phyloP scores from a whole-genome alignment of 306 rosid species.

The Bauhinia variegata region DNA sequence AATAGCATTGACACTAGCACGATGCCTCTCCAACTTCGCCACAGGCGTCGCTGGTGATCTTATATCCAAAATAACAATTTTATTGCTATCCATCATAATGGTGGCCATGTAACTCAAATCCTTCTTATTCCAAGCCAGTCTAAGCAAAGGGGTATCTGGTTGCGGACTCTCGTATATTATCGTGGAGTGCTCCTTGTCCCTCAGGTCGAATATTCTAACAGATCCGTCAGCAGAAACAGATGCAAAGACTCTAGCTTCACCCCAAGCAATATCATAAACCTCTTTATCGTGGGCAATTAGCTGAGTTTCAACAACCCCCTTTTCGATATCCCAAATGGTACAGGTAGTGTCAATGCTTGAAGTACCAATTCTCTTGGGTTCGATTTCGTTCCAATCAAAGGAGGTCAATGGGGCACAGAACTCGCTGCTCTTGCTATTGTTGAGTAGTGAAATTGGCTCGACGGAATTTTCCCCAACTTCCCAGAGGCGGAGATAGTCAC shows the following conservation, averaged over 20 bases:
- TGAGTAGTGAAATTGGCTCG: slow-evolving; percentile 73
- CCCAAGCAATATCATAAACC: slow-evolving; percentile 96
- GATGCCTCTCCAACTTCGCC: slow-evolving; percentile 89
- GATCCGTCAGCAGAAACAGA: slow-evolving; percentile 98
- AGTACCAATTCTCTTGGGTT: slow-evolving; percentile 80
- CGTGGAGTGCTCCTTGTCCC: slow-evolving; percentile 95
- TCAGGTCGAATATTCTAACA: slow-evolving; percentile 79
- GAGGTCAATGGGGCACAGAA: slow-evolving; percentile 94
- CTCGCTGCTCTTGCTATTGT: slow-evolving; percentile 85
- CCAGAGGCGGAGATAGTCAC: slow-evolving; percentile 99
- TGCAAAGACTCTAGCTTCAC: slow-evolving; percentile 87
- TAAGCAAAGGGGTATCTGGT: slow-evolving; percentile 87
- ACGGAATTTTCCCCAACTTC: slow-evolving; percentile 64
- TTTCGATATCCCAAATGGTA: slow-evolving; percentile 90
- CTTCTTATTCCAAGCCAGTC: slow-evolving; percentile 97
- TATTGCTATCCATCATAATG: slow-evolving; percentile 82
- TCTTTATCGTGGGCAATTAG: slow-evolving; percentile 97
- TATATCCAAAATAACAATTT: slow-evolving; percentile 85
- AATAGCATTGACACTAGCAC: slow-evolving; percentile 66
- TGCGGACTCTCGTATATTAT: slow-evolving; percentile 94
- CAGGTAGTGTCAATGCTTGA: slow-evolving; percentile 97
- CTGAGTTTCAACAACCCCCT: slow-evolving; percentile 83
- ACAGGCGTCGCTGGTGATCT: slow-evolving; percentile 86
- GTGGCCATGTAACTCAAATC: slow-evolving; percentile 95
- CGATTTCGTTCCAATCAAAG: slow-evolving; percentile 94